These are phyloP conservation scores for Zygnema circumcarinatum DNA, from an alignment of 139 green algal genomes.

Conservation along the genomic window DNA sequence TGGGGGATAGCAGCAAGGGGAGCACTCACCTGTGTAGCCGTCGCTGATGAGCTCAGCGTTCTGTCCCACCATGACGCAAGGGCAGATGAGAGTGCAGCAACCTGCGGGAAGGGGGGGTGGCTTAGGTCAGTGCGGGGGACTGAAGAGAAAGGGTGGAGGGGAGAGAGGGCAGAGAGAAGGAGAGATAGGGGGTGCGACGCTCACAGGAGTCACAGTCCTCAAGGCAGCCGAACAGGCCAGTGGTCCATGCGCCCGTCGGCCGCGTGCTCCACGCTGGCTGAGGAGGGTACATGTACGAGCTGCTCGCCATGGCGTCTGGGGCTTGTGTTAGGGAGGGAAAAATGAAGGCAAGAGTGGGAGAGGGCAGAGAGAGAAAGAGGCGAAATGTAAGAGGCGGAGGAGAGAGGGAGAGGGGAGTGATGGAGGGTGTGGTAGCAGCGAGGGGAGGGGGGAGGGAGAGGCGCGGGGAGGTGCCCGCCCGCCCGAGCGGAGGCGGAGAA, in stretches of 20 bases:
- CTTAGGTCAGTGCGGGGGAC: not conserved
- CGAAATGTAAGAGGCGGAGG: not conserved
- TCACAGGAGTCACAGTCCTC: not conserved
- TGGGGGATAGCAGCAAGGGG: too few relatives aligned
- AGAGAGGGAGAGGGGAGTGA: not conserved
- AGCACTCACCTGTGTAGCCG: conserved; percentile 29
- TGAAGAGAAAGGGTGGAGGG: not conserved
- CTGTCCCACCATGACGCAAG: conserved; percentile 39
- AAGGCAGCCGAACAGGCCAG: not conserved
- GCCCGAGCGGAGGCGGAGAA: too few relatives aligned
- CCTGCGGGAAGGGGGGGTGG: not conserved
- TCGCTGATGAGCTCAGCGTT: conserved; percentile 34
- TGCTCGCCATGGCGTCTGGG: too few relatives aligned
- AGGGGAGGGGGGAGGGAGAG: not conserved
- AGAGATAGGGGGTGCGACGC: not conserved
- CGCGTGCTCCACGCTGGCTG: not conserved
- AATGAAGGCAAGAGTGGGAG: not conserved
- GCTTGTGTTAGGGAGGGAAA: too few relatives aligned
- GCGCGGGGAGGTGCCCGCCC: too few relatives aligned
- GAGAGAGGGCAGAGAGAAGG: not conserved
- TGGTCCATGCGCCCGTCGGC: not conserved
- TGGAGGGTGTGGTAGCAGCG: not conserved
- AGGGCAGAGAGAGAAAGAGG: not conserved
- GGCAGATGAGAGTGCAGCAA: conserved; percentile 31
- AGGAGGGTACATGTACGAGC: too few relatives aligned